Percentiles rank a stretch among this genome's conserved stretches.
Conservation (phyloP, 106 monocot species). For the Chionographis japonica region DNA sequence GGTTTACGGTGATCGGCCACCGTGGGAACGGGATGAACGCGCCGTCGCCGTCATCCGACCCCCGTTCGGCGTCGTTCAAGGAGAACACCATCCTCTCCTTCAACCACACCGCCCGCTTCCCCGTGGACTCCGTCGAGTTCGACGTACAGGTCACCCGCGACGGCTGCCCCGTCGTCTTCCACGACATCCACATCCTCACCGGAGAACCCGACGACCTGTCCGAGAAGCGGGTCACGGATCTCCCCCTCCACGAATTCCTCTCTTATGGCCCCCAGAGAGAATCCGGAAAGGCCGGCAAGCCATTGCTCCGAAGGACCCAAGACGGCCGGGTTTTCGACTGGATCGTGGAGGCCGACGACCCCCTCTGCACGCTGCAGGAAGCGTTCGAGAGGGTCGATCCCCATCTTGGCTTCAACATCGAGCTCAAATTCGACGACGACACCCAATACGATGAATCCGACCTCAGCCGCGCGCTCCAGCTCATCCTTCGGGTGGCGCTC, state of each 20-base stretch:
- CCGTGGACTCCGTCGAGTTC: constrained; percentile 20
- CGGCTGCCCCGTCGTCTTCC: constrained; percentile 34
- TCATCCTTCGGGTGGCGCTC: constrained; percentile 7
- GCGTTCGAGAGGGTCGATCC: constrained; percentile 24
- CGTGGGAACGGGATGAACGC: constrained; percentile 26
- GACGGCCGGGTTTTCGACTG: constrained; percentile 18
- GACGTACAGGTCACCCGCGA: constrained; percentile 46
- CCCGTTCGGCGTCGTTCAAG: background rate
- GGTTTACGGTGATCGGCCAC: constrained; percentile 25
- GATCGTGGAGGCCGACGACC: constrained; percentile 27
- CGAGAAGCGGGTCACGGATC: constrained; percentile 29
- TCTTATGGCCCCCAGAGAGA: constrained; percentile 18
- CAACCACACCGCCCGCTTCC: constrained; percentile 10
- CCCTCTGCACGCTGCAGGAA: constrained; percentile 30
- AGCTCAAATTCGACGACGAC: constrained; percentile 37
- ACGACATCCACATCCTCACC: constrained; percentile 35
- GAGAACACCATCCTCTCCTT: constrained; percentile 35
- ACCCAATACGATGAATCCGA: constrained; percentile 19
- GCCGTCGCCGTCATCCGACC: background rate
- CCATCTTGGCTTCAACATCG: constrained; percentile 32
- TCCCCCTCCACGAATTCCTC: constrained; percentile 22
- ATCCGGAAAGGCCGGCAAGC: constrained; percentile 2
- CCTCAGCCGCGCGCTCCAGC: background rate
- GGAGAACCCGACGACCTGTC: constrained; percentile 5
- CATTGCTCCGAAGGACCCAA: constrained; percentile 8